These are phyloP conservation scores for Penicillium concentricum DNA, from an alignment of 2,329 filamentous ascomycete species.

Conservation along the genomic window DNA sequence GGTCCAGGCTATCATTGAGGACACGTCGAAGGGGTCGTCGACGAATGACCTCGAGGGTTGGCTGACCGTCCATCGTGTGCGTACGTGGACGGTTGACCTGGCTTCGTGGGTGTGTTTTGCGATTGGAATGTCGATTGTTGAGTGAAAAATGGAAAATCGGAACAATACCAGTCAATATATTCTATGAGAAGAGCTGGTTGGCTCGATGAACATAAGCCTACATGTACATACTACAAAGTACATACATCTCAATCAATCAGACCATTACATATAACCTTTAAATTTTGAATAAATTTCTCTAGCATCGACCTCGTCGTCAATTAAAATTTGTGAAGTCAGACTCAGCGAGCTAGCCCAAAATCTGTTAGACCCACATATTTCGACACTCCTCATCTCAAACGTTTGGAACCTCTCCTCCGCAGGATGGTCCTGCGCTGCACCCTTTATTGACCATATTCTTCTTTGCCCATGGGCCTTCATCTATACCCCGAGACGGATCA, in stretches of 20 bases:
- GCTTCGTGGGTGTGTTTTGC: not conserved
- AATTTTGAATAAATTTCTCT: no score
- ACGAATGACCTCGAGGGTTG: not conserved
- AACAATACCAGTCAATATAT: not conserved
- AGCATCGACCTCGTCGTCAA: no score
- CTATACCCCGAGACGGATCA: not conserved
- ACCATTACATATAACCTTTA: no score
- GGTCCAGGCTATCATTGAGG: not conserved
- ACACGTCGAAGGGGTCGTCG: not conserved
- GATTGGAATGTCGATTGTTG: not conserved
- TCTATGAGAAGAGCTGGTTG: not conserved
- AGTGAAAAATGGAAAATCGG: not conserved
- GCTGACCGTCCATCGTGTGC: not conserved
- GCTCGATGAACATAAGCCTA: not conserved
- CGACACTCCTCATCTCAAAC: not conserved
- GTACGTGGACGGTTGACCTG: not conserved
- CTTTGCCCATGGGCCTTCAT: not conserved
- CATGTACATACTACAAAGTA: not conserved
- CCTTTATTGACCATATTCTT: not conserved
- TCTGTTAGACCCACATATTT: conserved; percentile 6
- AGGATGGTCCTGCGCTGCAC: conserved; percentile 6
- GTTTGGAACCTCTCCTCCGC: not conserved
- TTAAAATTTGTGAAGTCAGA: not conserved
- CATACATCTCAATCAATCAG: no score
- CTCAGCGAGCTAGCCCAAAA: not conserved